These are phyloP conservation scores for Suillus alpinus DNA, from an alignment of 768 basidiomycete genomes.

Conservation along the genomic window DNA sequence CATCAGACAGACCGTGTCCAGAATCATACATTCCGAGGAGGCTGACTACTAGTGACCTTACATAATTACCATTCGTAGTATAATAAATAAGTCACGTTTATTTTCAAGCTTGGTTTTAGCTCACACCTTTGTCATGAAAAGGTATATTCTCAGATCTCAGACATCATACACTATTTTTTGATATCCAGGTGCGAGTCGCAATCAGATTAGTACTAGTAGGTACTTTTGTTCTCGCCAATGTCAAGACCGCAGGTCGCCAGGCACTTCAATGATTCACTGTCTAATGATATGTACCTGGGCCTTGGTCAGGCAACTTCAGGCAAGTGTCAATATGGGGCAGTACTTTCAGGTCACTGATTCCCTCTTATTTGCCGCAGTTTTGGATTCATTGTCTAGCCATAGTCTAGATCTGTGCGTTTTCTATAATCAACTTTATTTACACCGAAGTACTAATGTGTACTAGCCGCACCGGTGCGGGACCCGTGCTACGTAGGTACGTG, in stretches of 20 bases:
- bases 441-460: background rate
- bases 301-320: background rate
- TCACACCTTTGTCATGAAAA: slow-evolving; percentile 4
- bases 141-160: background rate
- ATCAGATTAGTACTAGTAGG: background rate
- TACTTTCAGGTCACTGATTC: background rate
- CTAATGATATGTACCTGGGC: background rate
- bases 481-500: background rate
- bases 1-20: slow-evolving; percentile 4
- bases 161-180: slow-evolving; percentile 2
- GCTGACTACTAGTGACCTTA: background rate
- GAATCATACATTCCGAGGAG: slow-evolving; percentile 10
- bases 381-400: no score
- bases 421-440: background rate
- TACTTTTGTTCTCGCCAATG: background rate
- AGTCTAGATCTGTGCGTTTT: background rate
- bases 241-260: background rate
- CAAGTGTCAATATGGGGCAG: background rate
- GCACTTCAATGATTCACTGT: background rate
- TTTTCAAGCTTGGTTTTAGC: background rate
- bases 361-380: background rate
- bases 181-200: background rate
- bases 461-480: background rate
- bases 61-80: slow-evolving; percentile 2
- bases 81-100: background rate